Conservation (phyloP, 2,329 filamentous ascomycete genomes). For the Trichoderma pleuroti region DNA sequence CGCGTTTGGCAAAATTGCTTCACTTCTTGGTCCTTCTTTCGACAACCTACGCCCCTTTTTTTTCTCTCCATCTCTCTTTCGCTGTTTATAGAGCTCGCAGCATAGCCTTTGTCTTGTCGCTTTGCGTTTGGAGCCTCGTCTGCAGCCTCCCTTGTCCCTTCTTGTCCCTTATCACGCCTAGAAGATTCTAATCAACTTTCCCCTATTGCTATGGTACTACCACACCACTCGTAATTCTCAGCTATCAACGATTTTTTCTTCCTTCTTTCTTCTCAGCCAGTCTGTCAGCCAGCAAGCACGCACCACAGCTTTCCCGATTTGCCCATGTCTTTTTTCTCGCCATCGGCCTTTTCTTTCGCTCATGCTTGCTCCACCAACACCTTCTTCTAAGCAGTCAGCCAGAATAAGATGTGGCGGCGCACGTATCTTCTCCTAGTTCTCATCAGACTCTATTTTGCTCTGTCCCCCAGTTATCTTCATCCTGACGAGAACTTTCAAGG, state of each 20-base stretch:
- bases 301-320: constrained; percentile 8
- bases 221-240: constrained; percentile 10
- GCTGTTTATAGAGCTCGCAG: constrained; percentile 5
- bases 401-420: constrained; percentile 77
- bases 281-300: background rate
- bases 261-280: background rate
- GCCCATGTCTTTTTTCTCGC: constrained; percentile 21
- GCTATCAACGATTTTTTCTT: background rate
- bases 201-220: constrained; percentile 7
- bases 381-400: constrained; percentile 17
- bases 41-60: background rate
- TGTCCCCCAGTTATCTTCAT: constrained; percentile 94
- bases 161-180: constrained; percentile 1
- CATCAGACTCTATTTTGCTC: constrained; percentile 87
- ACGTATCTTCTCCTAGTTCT: constrained; percentile 80
- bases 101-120: background rate
- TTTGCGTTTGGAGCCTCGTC: background rate
- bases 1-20: background rate
- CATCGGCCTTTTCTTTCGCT: constrained; percentile 21
- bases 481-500: constrained; percentile 99
- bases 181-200: background rate
- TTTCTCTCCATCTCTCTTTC: background rate
- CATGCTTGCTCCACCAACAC: constrained; percentile 28
- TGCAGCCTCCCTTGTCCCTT: constrained; percentile 6
- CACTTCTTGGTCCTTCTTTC: background rate